Conservation (phyloP, 495 filamentous ascomycete genomes). For the Annulohypoxylon moriforme region DNA sequence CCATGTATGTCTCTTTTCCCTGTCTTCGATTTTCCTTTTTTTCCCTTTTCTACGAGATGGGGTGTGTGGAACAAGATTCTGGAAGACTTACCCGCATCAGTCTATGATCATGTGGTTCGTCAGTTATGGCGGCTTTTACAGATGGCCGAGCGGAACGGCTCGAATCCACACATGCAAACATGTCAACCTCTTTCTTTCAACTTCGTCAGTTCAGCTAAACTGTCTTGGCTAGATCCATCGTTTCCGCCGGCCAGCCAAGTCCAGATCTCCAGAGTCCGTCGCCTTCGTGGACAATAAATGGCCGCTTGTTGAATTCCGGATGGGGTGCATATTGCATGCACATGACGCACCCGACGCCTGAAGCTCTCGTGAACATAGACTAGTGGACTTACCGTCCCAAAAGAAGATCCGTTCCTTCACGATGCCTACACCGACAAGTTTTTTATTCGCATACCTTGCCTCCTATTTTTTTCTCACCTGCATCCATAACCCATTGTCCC, state of each 20-base stretch:
- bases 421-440: conserved; percentile 47
- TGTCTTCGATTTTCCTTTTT: conserved; percentile 23
- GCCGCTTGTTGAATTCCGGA: conserved; percentile 30
- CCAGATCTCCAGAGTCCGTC: conserved; percentile 23
- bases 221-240: conserved; percentile 37
- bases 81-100: conserved; percentile 45
- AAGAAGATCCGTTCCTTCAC: conserved; percentile 28
- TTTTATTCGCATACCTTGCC: conserved; percentile 33
- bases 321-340: conserved; percentile 37
- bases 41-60: conserved; percentile 22
- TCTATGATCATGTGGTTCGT: conserved; percentile 44
- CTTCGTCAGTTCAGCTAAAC: conserved; percentile 22
- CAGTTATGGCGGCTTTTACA: conserved; percentile 24
- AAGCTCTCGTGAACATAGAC: conserved; percentile 34
- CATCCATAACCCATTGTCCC: conserved; percentile 30
- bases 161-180: conserved; percentile 31
- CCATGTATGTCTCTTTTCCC: conserved; percentile 7
- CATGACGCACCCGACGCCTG: conserved; percentile 23
- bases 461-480: conserved; percentile 31
- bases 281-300: conserved; percentile 16
- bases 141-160: conserved; percentile 36
- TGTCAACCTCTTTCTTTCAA: conserved; percentile 14
- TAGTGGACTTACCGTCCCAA: conserved; percentile 32
- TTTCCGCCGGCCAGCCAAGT: conserved; percentile 23
- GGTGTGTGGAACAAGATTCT: conserved; percentile 37